These are phyloP conservation scores for Azolla pinnata DNA, from an alignment of 75 land plant genomes.

Conservation along the genomic window DNA sequence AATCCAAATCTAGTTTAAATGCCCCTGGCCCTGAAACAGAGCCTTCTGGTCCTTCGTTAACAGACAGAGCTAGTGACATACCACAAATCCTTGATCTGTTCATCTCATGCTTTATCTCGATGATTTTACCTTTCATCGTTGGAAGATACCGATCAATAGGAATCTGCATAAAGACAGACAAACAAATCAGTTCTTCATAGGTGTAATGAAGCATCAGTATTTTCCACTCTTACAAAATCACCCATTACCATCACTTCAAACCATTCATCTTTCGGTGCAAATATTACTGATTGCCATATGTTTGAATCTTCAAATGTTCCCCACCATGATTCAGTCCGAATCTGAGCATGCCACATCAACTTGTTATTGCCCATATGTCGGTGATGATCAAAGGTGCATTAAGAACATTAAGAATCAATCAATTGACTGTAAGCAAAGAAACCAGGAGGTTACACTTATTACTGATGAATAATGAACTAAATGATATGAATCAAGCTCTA, in stretches of 20 bases:
- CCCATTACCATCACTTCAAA: slow-evolving; percentile 44
- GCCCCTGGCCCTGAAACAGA: slow-evolving; percentile 63
- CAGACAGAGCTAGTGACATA: slow-evolving; percentile 64
- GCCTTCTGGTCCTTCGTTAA: slow-evolving; percentile 60
- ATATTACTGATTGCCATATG: slow-evolving; percentile 78
- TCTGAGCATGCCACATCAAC: no score
- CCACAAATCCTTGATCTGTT: slow-evolving; percentile 63
- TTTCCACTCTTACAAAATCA: background rate
- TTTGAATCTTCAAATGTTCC: slow-evolving; percentile 69
- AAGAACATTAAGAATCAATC: no score
- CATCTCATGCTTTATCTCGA: slow-evolving; percentile 58
- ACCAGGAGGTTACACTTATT: no score
- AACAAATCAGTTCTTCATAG: background rate
- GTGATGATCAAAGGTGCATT: no score
- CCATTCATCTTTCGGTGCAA: slow-evolving; percentile 71
- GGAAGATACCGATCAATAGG: slow-evolving; percentile 63
- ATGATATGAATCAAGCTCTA: no score
- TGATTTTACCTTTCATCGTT: slow-evolving; percentile 77
- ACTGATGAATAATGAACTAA: no score
- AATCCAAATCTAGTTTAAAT: slow-evolving; percentile 70
- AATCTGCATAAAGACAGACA: slow-evolving; percentile 29
- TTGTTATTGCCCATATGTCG: no score
- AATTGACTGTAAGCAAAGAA: no score
- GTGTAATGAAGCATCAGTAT: background rate
- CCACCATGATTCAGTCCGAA: slow-evolving; percentile 86